These are phyloP conservation scores for Schizochytrium sp. DNA, from an alignment of 108 stramenopile genomes.

Conservation along the genomic window DNA sequence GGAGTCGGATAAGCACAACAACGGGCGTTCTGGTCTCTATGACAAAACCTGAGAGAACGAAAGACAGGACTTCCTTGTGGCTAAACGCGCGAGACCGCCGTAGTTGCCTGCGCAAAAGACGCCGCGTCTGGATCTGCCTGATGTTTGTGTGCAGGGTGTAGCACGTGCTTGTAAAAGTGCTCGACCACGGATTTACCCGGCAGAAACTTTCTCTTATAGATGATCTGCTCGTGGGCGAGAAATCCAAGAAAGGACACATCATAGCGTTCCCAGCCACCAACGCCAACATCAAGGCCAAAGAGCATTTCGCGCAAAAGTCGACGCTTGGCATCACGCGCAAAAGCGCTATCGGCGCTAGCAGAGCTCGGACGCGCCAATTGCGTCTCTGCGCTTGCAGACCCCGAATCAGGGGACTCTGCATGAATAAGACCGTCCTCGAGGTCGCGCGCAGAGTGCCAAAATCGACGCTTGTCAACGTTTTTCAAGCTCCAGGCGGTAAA, in stretches of 20 bases:
- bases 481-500: neutral
- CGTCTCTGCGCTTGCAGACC: neutral
- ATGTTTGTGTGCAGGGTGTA: neutral
- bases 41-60: too few relatives aligned
- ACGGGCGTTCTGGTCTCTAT: too few relatives aligned
- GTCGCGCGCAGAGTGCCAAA: neutral
- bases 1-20: too few relatives aligned
- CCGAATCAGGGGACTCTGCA: neutral
- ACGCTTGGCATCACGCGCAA: neutral
- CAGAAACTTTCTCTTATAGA: neutral
- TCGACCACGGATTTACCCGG: neutral
- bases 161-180: neutral
- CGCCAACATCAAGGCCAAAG: neutral
- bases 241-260: neutral
- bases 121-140: neutral
- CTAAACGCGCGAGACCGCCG: neutral
- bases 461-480: neutral
- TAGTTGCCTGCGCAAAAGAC: neutral
- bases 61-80: too few relatives aligned
- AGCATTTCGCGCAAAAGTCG: neutral
- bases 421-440: neutral
- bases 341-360: neutral
- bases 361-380: neutral
- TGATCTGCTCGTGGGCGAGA: slow-evolving; percentile 3
- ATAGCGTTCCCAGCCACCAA: neutral